Percentiles rank a stretch among this genome's conserved stretches.
Conservation (phyloP, 2,329 filamentous ascomycete genomes). For the Lasiodiplodia sp. region DNA sequence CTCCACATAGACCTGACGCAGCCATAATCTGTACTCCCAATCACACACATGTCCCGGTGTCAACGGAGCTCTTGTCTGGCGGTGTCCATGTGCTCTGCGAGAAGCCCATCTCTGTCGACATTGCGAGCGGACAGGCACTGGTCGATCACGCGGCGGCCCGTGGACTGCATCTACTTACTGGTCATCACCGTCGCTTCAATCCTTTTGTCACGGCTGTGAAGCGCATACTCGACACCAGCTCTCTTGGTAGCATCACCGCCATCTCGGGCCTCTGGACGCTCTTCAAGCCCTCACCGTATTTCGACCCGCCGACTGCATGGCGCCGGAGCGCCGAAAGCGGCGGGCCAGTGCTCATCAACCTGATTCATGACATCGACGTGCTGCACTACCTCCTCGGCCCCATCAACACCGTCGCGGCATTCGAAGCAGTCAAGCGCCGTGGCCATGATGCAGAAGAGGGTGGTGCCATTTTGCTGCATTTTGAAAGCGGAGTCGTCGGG, state of each 20-base stretch:
- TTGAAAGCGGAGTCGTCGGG: conserved; percentile 62
- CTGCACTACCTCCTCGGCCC: conserved; percentile 65
- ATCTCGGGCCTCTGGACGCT: conserved; percentile 64
- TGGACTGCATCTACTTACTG: conserved; percentile 59
- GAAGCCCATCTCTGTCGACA: conserved; percentile 61
- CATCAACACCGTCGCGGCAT: conserved; percentile 60
- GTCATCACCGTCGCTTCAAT: conserved; percentile 68
- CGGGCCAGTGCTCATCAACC: conserved; percentile 64
- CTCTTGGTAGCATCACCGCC: conserved; percentile 59
- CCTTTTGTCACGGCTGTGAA: conserved; percentile 62
- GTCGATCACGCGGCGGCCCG: conserved; percentile 36
- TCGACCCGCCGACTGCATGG: conserved; percentile 58
- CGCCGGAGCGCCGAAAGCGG: conserved; percentile 55
- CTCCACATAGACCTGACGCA: conserved; percentile 54
- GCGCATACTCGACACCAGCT: conserved; percentile 46
- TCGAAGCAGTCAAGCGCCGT: conserved; percentile 55
- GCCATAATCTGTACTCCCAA: conserved; percentile 68
- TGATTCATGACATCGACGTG: conserved; percentile 68
- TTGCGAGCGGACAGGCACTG: conserved; percentile 46
- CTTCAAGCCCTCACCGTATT: conserved; percentile 62
- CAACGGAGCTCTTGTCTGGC: conserved; percentile 56
- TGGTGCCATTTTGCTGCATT: conserved; percentile 61
- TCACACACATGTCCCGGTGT: conserved; percentile 61
- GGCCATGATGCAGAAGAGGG: conserved; percentile 63
- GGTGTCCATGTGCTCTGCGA: conserved; percentile 65